Evolutionary conservation across 2,329 filamentous ascomycete genomes (phyloP), one percentile per base, ranked within the genome.

Genomic region (Talaromyces funiculosus): DNA sequence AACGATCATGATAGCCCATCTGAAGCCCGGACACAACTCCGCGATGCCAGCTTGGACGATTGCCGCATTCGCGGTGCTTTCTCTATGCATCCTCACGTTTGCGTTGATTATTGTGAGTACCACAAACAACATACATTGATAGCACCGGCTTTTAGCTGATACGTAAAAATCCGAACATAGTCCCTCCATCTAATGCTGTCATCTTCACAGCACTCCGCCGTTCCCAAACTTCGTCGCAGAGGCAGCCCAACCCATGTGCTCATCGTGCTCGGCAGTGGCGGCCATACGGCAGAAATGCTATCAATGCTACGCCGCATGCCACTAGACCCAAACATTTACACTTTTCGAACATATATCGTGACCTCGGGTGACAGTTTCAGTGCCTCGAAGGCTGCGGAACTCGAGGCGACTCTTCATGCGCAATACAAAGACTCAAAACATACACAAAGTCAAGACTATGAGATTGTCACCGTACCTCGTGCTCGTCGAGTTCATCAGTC

Each of bases 201-300:
- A n/a, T 64, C 66, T 14, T 72, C 72, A 9, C 72, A 74, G 33
- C 69, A 69, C 55, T 66, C 63, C 16, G 38, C 59, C 26, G 64
- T 73, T 12, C 67, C 71, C 29, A 70, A 68, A 68, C 67, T 66
- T 62, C 72, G 72, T 51, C 61, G 63, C 22, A 68, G 59, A 53
- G 61, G 66, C 55, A 62, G 63, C 3, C 77, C 78, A 26, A 79
- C 80, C 6, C 86, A 92, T 73, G 79, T 92, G 58, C 80, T 96
- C 33, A 84, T 96, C 64, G 87, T 97, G 26, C 87, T 97, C 24
- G 94, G 94, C 57, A 95, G 90, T 2, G 94, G 94, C 33, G 94
- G 94, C 0, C 94, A 99, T 76, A 97, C 94, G 0, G 87, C 91
- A 53, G 94, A 99, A 75, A 96, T 99, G 89, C 81, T 96, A 64